Conservation (phyloP, 768 basidiomycete species). For the Gloeophyllum trabeum region DNA sequence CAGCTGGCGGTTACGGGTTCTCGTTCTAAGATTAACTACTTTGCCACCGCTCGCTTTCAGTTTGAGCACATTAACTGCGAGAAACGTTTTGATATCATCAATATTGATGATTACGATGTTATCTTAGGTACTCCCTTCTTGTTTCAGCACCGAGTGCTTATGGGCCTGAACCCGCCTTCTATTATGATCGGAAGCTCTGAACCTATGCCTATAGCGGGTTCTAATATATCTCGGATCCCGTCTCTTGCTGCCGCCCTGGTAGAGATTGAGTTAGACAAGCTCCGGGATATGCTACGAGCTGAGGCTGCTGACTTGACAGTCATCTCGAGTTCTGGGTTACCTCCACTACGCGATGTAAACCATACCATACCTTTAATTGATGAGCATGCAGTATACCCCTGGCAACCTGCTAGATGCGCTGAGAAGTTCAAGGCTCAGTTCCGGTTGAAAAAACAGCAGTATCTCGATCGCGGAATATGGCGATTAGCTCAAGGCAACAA, state of each 20-base stretch:
- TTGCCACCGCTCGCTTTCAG: constrained; percentile 3
- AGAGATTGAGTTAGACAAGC: constrained; percentile 7
- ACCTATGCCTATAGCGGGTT: constrained; percentile 7
- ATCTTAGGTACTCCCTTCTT: constrained; percentile 14
- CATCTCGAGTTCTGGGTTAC: too few species aligned
- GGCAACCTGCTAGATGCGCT: constrained; percentile 10
- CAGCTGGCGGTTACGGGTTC: constrained; percentile 22
- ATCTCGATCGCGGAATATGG: constrained; percentile 13
- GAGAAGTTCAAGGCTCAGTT: constrained; percentile 10
- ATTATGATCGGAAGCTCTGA: constrained; percentile 6
- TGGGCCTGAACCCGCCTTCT: constrained; percentile 12
- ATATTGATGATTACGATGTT: constrained; percentile 26
- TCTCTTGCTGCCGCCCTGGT: constrained; percentile 8
- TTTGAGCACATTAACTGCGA: constrained; percentile 10
- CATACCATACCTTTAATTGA: constrained; percentile 12
- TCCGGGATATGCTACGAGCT: constrained; percentile 7
- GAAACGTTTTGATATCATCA: constrained; percentile 24
- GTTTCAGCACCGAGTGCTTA: constrained; percentile 11
- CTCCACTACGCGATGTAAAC: constrained; percentile 11
- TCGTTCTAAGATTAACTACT: constrained; percentile 13
- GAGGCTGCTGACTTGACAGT: too few species aligned
- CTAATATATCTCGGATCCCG: constrained; percentile 2
- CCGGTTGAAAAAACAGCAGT: constrained; percentile 11
- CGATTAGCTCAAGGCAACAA: constrained; percentile 7
- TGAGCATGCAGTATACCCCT: constrained; percentile 8